Evolutionary conservation across 2,329 filamentous ascomycete genomes (phyloP), one percentile per base, ranked within the genome.

Genomic region (Alternaria panax): DNA sequence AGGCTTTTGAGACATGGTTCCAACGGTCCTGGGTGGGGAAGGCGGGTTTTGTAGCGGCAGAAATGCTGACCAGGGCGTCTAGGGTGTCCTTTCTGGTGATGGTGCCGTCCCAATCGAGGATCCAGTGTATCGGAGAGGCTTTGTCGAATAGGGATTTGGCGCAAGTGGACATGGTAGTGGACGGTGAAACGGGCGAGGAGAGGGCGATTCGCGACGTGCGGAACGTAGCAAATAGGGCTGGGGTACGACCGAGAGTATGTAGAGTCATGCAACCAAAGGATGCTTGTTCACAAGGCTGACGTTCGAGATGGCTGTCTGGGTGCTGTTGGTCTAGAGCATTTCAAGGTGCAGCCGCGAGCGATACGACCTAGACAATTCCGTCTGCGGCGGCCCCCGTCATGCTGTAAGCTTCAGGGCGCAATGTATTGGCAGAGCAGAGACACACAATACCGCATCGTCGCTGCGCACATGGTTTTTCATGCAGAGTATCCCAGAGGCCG

Each of bases 91-190:
- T 73, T 40, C 68, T 64, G 12, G 81, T 83, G 27, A 83, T 66
- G 0, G 82, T 83, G 54, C 81, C 80, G 63, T 84, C 82, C 75
- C 79, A 83, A 68, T 84, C 82, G 14, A 83, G 68, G 7, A 83
- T 63, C 65, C 79, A 74, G 43, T 78, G 74, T 14, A 80, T 66
- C 18, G 68, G 65, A 18, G 52, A 38, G 34, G 11, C 28, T 20
- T 43, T 59, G 11, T 48, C 30, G 11, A 51, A 11, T 16, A 28
- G 24, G 16, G 30, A 41, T 38, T 52, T 57, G 27, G 60, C 42
- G n/a, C 63, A 57, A 20, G 62, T 45, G 22, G 64, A 58, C 69
- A 68, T 71, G 50, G 59, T 62, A 16, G 42, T 25, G 30, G 24
- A 27, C 16, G 22, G 51, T 7, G 42, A 9, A 9, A 32, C 14